Percentiles rank a stretch among this genome's conserved stretches.
Conservation (phyloP, 345 rosid genomes). For the Citrus inodora region DNA sequence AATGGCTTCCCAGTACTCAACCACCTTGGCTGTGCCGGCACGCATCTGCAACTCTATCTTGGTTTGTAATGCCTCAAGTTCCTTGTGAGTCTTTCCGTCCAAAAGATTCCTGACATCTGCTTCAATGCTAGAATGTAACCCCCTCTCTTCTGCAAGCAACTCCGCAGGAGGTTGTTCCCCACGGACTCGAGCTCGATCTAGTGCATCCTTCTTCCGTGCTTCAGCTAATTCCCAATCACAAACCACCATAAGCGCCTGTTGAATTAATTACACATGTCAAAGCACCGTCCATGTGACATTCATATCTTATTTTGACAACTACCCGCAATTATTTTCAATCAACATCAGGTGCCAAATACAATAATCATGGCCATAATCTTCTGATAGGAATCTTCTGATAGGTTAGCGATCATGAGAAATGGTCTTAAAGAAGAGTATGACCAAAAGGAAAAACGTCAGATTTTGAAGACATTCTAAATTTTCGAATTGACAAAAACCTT, state of each 20-base stretch:
- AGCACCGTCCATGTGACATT: not conserved
- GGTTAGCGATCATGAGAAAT: not conserved
- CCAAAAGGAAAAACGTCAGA: not conserved
- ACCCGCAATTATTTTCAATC: not conserved
- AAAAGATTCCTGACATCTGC: slow-evolving; percentile 69
- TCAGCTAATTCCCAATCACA: slow-evolving; percentile 96
- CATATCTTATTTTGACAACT: not conserved
- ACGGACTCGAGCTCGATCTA: slow-evolving; percentile 90
- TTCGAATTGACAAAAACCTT: not conserved
- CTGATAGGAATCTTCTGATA: not conserved
- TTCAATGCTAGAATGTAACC: slow-evolving; percentile 87
- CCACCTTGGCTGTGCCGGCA: slow-evolving; percentile 91
- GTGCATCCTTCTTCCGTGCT: slow-evolving; percentile 78
- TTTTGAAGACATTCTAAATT: no score
- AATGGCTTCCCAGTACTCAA: slow-evolving; percentile 97
- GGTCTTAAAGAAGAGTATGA: not conserved
- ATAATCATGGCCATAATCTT: not conserved
- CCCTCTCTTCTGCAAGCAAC: slow-evolving; percentile 89
- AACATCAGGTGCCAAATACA: not conserved
- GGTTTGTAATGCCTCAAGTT: slow-evolving; percentile 61
- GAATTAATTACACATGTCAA: slow-evolving; percentile 23
- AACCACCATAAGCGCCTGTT: slow-evolving; percentile 83
- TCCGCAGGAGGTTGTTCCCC: slow-evolving; percentile 95
- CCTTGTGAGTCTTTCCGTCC: slow-evolving; percentile 73
- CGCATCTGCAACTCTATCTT: slow-evolving; percentile 79